A percentile compares a stretch with the other conserved stretches of the same genome.
Evolutionary conservation across 2,329 filamentous ascomycete species (phyloP).

Genomic region (Apiospora marii): DNA sequence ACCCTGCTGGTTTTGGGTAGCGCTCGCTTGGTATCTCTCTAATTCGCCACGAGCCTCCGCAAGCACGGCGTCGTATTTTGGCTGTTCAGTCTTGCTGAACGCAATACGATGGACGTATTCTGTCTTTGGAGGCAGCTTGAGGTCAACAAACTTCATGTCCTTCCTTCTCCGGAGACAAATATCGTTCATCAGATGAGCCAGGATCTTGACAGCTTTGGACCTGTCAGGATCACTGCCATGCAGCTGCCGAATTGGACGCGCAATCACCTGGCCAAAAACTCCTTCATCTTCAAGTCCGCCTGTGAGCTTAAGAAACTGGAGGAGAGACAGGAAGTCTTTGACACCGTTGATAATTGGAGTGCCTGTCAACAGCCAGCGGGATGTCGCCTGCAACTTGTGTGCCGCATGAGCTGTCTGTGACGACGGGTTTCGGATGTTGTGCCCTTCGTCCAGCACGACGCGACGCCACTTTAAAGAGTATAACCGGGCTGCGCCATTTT

Average conservation of each 20-base stretch:
- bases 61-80: conserved; percentile 79
- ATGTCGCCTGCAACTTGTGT: conserved; percentile 70
- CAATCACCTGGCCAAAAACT: conserved; percentile 77
- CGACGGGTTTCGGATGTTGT: conserved; percentile 79
- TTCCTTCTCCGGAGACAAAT: conserved; percentile 85
- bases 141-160: conserved; percentile 86
- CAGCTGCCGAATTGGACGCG: conserved; percentile 57
- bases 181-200: conserved; percentile 82
- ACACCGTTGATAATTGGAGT: conserved; percentile 86
- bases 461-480: conserved; percentile 73
- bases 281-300: conserved; percentile 77
- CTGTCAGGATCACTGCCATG: conserved; percentile 25
- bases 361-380: conserved; percentile 81
- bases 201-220: conserved; percentile 59
- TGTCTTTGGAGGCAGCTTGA: conserved; percentile 78
- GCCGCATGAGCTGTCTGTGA: conserved; percentile 77
- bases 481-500: conserved; percentile 49
- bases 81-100: conserved; percentile 76
- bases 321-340: conserved; percentile 80
- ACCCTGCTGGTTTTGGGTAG: conserved; percentile 52
- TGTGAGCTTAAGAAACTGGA: conserved; percentile 78
- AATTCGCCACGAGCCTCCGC: conserved; percentile 78
- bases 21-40: conserved; percentile 61
- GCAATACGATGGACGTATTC: conserved; percentile 80
- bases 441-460: conserved; percentile 84